A percentile compares a stretch with the other conserved stretches of the same genome.
Evolutionary conservation across 176 grass and related monocot genomes (phyloP).

Genomic region (Hsuehochloa calcarea): DNA sequence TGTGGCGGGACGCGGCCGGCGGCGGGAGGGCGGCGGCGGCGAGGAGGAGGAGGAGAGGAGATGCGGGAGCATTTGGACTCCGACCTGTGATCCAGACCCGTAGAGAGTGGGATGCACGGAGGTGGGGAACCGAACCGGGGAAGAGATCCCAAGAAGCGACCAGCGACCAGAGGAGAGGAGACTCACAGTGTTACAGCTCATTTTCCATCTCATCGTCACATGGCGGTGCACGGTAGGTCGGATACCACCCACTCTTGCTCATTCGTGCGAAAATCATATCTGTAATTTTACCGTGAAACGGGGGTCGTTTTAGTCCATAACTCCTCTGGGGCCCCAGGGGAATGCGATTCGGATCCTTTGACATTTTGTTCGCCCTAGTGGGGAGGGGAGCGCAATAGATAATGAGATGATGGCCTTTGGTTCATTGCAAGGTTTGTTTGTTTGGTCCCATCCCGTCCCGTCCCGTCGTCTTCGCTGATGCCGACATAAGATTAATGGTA

Average conservation of each 20-base stretch:
- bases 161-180: too few species aligned
- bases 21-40: conserved; percentile 12
- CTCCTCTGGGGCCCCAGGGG: too few species aligned
- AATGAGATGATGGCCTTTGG: background rate
- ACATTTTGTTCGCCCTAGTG: too few species aligned
- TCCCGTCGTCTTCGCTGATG: conserved; percentile 24
- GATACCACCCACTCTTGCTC: too few species aligned
- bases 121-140: background rate
- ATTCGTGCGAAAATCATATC: too few species aligned
- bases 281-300: too few species aligned
- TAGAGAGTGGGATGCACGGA: background rate
- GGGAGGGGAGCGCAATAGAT: too few species aligned
- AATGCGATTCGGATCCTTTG: too few species aligned
- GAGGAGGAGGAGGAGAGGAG: conserved; percentile 10
- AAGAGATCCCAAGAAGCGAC: background rate
- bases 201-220: conserved; percentile 38
- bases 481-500: background rate
- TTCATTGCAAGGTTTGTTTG: background rate
- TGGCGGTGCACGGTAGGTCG: background rate
- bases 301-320: too few species aligned
- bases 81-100: conserved; percentile 23
- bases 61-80: conserved; percentile 35
- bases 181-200: background rate
- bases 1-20: conserved; percentile 24
- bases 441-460: too few species aligned